Base-by-base conservation (phyloP, 345 rosid genomes). In the Brassica incana region DNA sequence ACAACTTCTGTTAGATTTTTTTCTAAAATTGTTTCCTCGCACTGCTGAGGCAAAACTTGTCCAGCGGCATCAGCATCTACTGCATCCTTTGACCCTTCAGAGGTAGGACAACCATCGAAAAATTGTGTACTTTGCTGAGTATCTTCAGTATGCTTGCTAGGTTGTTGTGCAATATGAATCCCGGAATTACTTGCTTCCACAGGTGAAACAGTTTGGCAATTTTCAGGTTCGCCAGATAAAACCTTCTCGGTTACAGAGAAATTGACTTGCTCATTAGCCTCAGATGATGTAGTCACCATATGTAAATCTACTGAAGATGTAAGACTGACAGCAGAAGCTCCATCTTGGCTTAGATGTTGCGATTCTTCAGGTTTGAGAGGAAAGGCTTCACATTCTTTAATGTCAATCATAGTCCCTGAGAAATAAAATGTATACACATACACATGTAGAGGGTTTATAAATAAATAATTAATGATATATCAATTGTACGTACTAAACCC, bases 161-260 rank as follows among this genome's bases (percentile, higher is more conserved):
- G 71, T 72, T 76, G 84, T 38, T 75, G 70, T 71, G 74, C 82
- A 70, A 56, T 60, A 68, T 69, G 76, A 36, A 20, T 79, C 76
- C 74, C 84, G 35, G 75, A 65, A 74, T 82, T 69, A 75, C 84
- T 75, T 59, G 69, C 73, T 58, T 86, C 84, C 60, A 50, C 62
- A 32, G 32, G 69, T 56, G 74, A 61, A 69, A 12, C 36, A 25
- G 82, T 81, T 79, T 77, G 83, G 73, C 72, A 81, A 69, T 52
- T 82, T 25, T 71, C 80, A 80, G 84, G 61, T 38, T 74, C 78
- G 43, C 71, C 74, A 67, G 68, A 72, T 18, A 45, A 74, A 67
- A 29, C 77, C 58, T 83, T 76, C 73, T 40, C 71, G 10, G 71
- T 48, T 67, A 80, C 83, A 60, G 67, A 71, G 48, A 65, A 71